These are phyloP conservation scores for Ophiostoma himal-ulmi DNA, from an alignment of 2,329 filamentous ascomycete species.

Conservation along the genomic window DNA sequence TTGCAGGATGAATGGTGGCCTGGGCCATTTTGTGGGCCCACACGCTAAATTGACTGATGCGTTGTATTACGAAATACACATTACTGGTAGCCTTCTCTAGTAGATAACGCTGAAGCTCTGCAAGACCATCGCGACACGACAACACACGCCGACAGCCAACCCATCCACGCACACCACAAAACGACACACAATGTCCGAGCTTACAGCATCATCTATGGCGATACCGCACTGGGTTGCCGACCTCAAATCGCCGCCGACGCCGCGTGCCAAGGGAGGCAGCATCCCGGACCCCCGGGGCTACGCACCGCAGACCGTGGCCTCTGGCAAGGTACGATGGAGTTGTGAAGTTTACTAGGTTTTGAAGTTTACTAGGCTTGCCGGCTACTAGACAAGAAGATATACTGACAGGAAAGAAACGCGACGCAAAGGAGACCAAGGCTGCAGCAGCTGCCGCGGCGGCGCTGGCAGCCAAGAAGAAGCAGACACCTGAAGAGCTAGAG, in stretches of 20 bases:
- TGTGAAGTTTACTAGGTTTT: background rate
- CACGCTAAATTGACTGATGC: background rate
- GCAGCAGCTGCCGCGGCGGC: conserved; percentile 34
- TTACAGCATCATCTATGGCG: conserved; percentile 22
- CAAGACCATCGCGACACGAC: background rate
- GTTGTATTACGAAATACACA: background rate
- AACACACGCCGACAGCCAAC: background rate
- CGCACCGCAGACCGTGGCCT: conserved; percentile 45
- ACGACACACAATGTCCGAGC: conserved; percentile 29
- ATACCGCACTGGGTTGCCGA: conserved; percentile 77
- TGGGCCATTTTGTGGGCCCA: background rate
- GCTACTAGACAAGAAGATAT: background rate
- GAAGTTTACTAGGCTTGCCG: background rate
- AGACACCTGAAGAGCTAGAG: conserved; percentile 80
- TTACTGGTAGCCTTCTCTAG: background rate
- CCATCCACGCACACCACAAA: background rate
- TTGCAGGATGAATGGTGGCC: background rate
- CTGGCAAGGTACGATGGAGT: conserved; percentile 49
- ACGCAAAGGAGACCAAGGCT: conserved; percentile 29
- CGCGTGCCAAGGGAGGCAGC: conserved; percentile 59
- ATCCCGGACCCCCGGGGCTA: conserved; percentile 86
- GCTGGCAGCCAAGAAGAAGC: conserved; percentile 50
- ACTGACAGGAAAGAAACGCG: conserved; percentile 37
- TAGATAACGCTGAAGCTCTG: background rate
- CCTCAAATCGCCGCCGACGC: conserved; percentile 62